Evolutionary conservation across 495 filamentous ascomycete genomes (phyloP).

Genomic region (Glutinoglossum americanum): DNA sequence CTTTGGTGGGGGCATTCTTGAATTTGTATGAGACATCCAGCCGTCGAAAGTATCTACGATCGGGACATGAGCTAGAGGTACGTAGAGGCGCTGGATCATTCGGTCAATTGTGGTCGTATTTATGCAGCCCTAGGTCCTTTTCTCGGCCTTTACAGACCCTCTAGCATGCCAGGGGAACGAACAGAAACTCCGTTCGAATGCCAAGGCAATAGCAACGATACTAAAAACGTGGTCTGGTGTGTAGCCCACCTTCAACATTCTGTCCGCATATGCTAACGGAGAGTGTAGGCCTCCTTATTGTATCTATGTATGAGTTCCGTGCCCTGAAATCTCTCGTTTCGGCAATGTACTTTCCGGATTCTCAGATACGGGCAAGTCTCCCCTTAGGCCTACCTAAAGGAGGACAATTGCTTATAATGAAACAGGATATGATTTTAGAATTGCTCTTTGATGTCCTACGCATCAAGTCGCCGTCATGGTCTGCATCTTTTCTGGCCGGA

Average conservation of each 20-base stretch:
- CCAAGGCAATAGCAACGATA: constrained; percentile 68
- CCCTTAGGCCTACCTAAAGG: constrained; percentile 9
- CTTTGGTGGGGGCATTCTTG: constrained; percentile 61
- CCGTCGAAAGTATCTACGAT: constrained; percentile 53
- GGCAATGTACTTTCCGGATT: constrained; percentile 50
- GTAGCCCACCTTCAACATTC: not conserved
- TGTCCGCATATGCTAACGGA: not conserved
- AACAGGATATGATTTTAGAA: constrained; percentile 37
- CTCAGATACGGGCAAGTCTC: constrained; percentile 36
- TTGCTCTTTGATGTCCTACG: constrained; percentile 76
- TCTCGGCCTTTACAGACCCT: constrained; percentile 77
- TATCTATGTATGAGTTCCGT: constrained; percentile 68
- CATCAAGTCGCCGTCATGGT: constrained; percentile 93
- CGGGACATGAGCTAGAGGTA: constrained; percentile 39
- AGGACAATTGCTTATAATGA: not conserved
- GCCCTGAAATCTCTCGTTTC: constrained; percentile 63
- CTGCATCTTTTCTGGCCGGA: constrained; percentile 82
- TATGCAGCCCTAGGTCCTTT: constrained; percentile 31
- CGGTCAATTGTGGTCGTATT: not conserved
- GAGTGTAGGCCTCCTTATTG: constrained; percentile 41
- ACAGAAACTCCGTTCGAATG: constrained; percentile 59
- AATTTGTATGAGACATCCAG: constrained; percentile 73
- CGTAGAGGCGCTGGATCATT: constrained; percentile 1
- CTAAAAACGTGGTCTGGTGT: constrained; percentile 77
- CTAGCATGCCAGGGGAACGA: constrained; percentile 42